A percentile compares a stretch with the other conserved stretches of the same genome.
Conservation (phyloP, 768 basidiomycete genomes). For the Podaxis rugospora region DNA sequence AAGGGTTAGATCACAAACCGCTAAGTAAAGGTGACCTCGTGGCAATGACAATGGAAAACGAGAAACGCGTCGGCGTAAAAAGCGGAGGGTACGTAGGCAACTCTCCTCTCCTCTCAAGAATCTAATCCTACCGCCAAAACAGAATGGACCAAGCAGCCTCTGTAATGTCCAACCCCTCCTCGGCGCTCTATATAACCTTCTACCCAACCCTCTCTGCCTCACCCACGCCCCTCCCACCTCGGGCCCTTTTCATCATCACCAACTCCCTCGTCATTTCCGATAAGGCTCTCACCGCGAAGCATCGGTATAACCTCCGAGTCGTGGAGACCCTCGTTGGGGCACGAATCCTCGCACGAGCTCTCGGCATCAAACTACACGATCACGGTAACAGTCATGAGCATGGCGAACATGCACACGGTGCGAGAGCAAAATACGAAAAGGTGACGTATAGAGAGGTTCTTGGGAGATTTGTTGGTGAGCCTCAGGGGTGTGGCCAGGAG, state of each 20-base stretch:
- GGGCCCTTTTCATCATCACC: constrained; percentile 68
- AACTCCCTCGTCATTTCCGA: constrained; percentile 82
- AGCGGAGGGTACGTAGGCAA: constrained; percentile 58
- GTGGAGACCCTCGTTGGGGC: constrained; percentile 87
- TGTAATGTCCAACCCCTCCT: constrained; percentile 65
- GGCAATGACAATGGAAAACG: constrained; percentile 77
- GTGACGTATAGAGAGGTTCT: constrained; percentile 68
- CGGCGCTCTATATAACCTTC: constrained; percentile 80
- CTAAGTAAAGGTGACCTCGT: constrained; percentile 72
- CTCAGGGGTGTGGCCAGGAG: constrained; percentile 39
- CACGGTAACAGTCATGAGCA: constrained; percentile 17
- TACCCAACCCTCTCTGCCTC: constrained; percentile 67
- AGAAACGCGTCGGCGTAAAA: constrained; percentile 78
- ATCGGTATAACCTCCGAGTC: constrained; percentile 84
- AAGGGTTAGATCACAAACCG: not conserved
- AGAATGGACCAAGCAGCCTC: constrained; percentile 94
- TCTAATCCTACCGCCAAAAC: constrained; percentile 1
- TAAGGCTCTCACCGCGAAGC: constrained; percentile 72
- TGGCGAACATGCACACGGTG: not conserved
- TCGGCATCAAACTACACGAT: constrained; percentile 40
- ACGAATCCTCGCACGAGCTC: constrained; percentile 58
- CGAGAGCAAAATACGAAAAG: constrained; percentile 26
- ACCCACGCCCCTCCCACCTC: constrained; percentile 55
- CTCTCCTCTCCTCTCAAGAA: not conserved
- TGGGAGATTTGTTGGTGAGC: constrained; percentile 48